Conservation (phyloP, 2,329 filamentous ascomycete species). For the Aspergillus oerlinghausenensis region DNA sequence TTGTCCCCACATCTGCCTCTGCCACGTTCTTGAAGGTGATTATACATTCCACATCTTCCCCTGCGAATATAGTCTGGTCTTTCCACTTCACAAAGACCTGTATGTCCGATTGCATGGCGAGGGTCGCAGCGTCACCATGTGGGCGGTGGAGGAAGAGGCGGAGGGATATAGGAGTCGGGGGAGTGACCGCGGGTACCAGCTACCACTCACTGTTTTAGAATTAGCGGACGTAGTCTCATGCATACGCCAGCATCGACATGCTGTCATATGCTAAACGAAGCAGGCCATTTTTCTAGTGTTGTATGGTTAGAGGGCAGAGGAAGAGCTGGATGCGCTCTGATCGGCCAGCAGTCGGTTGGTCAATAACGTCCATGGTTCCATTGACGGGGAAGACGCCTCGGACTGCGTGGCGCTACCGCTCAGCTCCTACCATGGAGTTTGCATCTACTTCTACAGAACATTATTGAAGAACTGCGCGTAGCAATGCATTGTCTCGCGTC, state of each 20-base stretch:
- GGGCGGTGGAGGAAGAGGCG: slow-evolving; percentile 14
- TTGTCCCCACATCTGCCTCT: slow-evolving; percentile 34
- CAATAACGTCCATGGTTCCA: too few relatives aligned
- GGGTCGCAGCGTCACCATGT: slow-evolving; percentile 29
- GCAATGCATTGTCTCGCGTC: background rate
- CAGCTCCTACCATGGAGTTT: background rate
- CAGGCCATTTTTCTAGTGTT: slow-evolving; percentile 14
- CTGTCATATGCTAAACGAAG: slow-evolving; percentile 17
- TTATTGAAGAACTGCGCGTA: background rate
- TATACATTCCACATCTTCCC: slow-evolving; percentile 90
- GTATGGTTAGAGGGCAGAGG: slow-evolving; percentile 8
- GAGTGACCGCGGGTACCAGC: background rate
- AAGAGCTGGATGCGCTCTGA: slow-evolving; percentile 2
- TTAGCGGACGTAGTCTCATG: slow-evolving; percentile 4
- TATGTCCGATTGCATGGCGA: slow-evolving; percentile 64
- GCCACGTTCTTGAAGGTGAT: slow-evolving; percentile 92
- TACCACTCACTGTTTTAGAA: slow-evolving; percentile 4
- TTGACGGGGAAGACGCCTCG: background rate
- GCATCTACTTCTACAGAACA: background rate
- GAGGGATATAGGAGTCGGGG: background rate
- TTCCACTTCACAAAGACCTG: slow-evolving; percentile 95
- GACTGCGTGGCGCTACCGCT: background rate
- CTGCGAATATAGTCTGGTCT: slow-evolving; percentile 90
- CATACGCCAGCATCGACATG: slow-evolving; percentile 22
- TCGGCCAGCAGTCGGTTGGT: background rate